A percentile compares a stretch with the other conserved stretches of the same genome.
Evolutionary conservation across 2,329 filamentous ascomycete species (phyloP).

Genomic region (Cordyceps cateniannulata): DNA sequence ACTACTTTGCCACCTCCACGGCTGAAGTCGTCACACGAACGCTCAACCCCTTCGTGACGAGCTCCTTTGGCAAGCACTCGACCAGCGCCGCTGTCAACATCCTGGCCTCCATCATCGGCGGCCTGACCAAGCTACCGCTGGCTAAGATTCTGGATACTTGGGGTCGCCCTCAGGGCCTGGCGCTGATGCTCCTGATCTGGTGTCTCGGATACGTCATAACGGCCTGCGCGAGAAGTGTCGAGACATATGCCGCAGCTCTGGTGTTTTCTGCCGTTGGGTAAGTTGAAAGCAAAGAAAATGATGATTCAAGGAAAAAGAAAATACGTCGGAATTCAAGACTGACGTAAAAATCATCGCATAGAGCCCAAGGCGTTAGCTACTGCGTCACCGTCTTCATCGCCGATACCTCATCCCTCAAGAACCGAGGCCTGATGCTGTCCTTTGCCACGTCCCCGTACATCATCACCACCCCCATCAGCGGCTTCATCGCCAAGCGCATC

Average conservation of each 20-base stretch:
- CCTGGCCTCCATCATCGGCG: constrained; percentile 47
- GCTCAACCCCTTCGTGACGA: constrained; percentile 43
- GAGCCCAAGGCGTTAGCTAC: constrained; percentile 34
- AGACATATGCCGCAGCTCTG: constrained; percentile 56
- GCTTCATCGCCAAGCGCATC: constrained; percentile 48
- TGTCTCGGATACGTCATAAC: constrained; percentile 55
- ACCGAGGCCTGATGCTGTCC: constrained; percentile 58
- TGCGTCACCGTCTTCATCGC: constrained; percentile 54
- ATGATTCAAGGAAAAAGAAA: neutral
- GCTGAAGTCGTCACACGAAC: constrained; percentile 32
- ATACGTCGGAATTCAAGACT: too few species aligned
- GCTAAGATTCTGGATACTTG: constrained; percentile 63
- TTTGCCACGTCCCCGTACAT: constrained; percentile 61
- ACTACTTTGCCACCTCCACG: constrained; percentile 33
- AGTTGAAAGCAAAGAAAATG: neutral
- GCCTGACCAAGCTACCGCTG: constrained; percentile 57
- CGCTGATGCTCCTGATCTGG: constrained; percentile 45
- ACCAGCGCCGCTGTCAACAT: constrained; percentile 47
- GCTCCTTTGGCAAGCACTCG: constrained; percentile 46
- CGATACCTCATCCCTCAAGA: constrained; percentile 59
- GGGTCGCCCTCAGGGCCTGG: constrained; percentile 58
- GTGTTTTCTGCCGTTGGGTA: constrained; percentile 62
- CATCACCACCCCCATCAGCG: constrained; percentile 58
- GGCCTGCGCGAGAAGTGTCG: constrained; percentile 54
- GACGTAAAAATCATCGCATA: constrained; percentile 10